Conservation (phyloP, 208 protist species). For the Trypanosoma cruzi region DNA sequence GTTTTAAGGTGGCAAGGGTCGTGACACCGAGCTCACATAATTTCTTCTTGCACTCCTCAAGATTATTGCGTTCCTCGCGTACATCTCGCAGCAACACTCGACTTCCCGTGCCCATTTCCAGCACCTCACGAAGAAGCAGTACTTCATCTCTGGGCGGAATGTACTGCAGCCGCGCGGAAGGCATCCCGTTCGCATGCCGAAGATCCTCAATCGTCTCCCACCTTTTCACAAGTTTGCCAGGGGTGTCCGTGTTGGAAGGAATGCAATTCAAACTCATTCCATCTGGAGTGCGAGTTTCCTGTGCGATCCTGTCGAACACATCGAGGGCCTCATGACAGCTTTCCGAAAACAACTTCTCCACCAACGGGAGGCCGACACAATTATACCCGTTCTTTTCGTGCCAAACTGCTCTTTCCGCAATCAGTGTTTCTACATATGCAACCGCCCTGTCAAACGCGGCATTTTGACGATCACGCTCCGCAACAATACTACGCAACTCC, state of each 20-base stretch:
- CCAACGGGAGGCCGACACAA: constrained; percentile 49
- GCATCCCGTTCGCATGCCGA: constrained; percentile 30
- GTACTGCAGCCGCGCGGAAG: constrained; percentile 55
- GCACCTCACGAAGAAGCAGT: constrained; percentile 65
- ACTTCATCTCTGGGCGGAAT: constrained; percentile 68
- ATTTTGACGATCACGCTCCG: constrained; percentile 57
- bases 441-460: constrained; percentile 61
- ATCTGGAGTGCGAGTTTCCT: constrained; percentile 3
- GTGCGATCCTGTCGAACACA: constrained; percentile 31
- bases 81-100: constrained; percentile 61
- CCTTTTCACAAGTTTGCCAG: constrained; percentile 35
- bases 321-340: constrained; percentile 34
- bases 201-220: constrained; percentile 45
- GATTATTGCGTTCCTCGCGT: constrained; percentile 27
- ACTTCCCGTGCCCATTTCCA: constrained; percentile 73
- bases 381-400: constrained; percentile 69
- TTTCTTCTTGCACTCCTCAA: constrained; percentile 30
- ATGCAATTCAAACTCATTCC: neutral
- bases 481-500: constrained; percentile 52
- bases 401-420: constrained; percentile 70
- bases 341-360: constrained; percentile 46
- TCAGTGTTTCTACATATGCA: constrained; percentile 64
- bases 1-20: constrained; percentile 26
- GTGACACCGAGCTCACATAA: constrained; percentile 30
- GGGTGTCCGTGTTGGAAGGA: constrained; percentile 3